Evolutionary conservation across 2,329 filamentous ascomycete species (phyloP).

Genomic region (Scortechinia acanthostroma): DNA sequence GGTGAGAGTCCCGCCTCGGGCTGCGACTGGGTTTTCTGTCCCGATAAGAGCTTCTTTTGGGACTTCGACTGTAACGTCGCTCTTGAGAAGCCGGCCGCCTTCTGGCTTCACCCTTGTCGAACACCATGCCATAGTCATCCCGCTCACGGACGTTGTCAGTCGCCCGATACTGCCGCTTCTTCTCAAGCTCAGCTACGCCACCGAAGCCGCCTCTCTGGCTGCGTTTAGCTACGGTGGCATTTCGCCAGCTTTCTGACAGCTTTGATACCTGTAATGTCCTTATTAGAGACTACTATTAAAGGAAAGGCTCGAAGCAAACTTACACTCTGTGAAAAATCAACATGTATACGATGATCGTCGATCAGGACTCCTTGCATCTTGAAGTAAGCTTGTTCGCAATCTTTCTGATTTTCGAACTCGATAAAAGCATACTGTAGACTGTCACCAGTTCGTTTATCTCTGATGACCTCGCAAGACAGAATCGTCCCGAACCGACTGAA

Average conservation of each 20-base stretch:
- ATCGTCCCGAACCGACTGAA: slow-evolving; percentile 72
- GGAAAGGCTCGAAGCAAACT: slow-evolving; percentile 11
- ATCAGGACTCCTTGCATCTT: slow-evolving; percentile 76
- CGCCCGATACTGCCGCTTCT: slow-evolving; percentile 59
- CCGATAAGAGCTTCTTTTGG: not conserved
- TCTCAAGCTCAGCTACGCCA: slow-evolving; percentile 62
- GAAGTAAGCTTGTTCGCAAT: slow-evolving; percentile 71
- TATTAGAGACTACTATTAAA: not conserved
- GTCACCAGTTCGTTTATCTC: slow-evolving; percentile 67
- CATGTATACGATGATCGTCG: slow-evolving; percentile 72
- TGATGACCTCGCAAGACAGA: slow-evolving; percentile 67
- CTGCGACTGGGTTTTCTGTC: not conserved
- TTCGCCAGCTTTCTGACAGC: slow-evolving; percentile 63
- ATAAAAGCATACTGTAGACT: slow-evolving; percentile 73
- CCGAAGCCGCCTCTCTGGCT: slow-evolving; percentile 53
- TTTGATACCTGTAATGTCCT: slow-evolving; percentile 22
- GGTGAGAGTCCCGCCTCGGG: not conserved
- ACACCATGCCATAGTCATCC: slow-evolving; percentile 3
- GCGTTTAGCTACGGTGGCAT: slow-evolving; percentile 59
- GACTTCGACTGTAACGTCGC: not conserved
- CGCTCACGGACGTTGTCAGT: slow-evolving; percentile 21
- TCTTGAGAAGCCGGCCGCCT: not conserved
- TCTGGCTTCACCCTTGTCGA: not conserved
- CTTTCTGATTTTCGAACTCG: slow-evolving; percentile 67
- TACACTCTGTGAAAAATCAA: slow-evolving; percentile 74